Evolutionary conservation across 1,284 basidiomycete genomes (phyloP).

Genomic region (Wallemia mellicola): DNA sequence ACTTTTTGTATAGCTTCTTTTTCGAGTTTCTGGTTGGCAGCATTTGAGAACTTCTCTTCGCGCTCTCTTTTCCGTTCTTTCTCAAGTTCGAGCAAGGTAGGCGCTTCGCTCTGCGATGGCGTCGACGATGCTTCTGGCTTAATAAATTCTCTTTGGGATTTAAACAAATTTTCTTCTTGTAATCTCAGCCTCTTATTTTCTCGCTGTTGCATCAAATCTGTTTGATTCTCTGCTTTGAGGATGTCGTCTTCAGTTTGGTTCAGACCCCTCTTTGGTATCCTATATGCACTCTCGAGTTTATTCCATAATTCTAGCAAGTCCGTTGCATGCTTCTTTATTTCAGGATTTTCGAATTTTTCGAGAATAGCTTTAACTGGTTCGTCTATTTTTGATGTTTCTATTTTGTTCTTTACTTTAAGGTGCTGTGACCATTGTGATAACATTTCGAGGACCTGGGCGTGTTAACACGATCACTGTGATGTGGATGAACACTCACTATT

Average conservation of each 20-base stretch:
- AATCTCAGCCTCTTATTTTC: slow-evolving; percentile 5
- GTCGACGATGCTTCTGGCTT: slow-evolving; percentile 6
- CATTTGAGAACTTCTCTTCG: slow-evolving; percentile 20
- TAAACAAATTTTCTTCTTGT: slow-evolving; percentile 4
- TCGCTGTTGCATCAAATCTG: background rate
- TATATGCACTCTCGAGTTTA: slow-evolving; percentile 39
- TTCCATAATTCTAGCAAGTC: slow-evolving; percentile 47
- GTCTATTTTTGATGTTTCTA: slow-evolving; percentile 57
- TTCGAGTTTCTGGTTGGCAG: slow-evolving; percentile 12
- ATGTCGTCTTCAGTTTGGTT: slow-evolving; percentile 10
- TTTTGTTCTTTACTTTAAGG: slow-evolving; percentile 67
- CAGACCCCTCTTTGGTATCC: slow-evolving; percentile 40
- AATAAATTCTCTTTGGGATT: slow-evolving; percentile 2
- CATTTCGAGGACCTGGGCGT: slow-evolving; percentile 3
- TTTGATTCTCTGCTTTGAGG: slow-evolving; percentile 1
- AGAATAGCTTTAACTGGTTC: slow-evolving; percentile 27
- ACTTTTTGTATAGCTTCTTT: slow-evolving; percentile 6
- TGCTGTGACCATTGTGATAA: slow-evolving; percentile 28
- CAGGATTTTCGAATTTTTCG: slow-evolving; percentile 25
- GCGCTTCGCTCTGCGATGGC: slow-evolving; percentile 9
- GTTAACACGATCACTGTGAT: background rate
- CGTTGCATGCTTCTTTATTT: slow-evolving; percentile 25
- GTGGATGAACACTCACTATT: slow-evolving; percentile 22
- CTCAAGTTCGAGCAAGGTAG: slow-evolving; percentile 4
- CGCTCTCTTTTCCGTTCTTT: slow-evolving; percentile 16